Evolutionary conservation across 1,284 basidiomycete genomes (phyloP), one percentile per base, ranked within the genome.

Genomic region (Tremellales sp.): DNA sequence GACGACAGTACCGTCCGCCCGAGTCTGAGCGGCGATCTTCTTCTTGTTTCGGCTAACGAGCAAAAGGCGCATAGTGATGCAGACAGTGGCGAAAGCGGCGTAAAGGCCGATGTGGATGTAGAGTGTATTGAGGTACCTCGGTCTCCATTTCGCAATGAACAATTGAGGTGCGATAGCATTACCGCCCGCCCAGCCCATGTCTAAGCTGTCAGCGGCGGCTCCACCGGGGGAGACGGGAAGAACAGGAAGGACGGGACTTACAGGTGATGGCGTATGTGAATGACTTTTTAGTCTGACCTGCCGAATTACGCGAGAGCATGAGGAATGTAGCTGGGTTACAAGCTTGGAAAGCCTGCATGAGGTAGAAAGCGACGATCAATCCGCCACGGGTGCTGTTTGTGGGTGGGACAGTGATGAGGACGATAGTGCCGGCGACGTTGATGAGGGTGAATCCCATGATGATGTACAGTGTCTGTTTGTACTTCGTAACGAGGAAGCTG

Each of bases 31-130:
- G 4, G 48, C 56, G 21, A 43, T 23, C 33, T 53, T 54, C 40
- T 48, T 52, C 15, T 33, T 45, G 56, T 68, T 68, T 7, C 65
- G 44, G 10, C 48, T 33, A 10, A 50, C 39, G 15, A 62, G 51
- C 10, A 68, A 43, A 13, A 46, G 27, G 7, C 65, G 52, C 2
- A 55, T 61, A 7, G 29, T 27, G 24, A 65, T 21, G 22, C 52
- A 27, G 40, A 45, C 46, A 37, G 53, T 22, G 48, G 63, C 58
- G 53, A 56, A 66, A 25, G 40, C 33, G 11, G 33, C 54, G 52
- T 65, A 68, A 7, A 66, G 44, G 10, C 56, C 65, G 35, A 68
- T 46, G 48, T 68, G 64, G 42, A 65, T 67, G 56, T 68, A 63
- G 2, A 69, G 61, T 21, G 57, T 52, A 52, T 52, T 52, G 29